phyloP scores from a whole-genome alignment of 495 filamentous ascomycete genomes.

The Bombardia bombarda region DNA sequence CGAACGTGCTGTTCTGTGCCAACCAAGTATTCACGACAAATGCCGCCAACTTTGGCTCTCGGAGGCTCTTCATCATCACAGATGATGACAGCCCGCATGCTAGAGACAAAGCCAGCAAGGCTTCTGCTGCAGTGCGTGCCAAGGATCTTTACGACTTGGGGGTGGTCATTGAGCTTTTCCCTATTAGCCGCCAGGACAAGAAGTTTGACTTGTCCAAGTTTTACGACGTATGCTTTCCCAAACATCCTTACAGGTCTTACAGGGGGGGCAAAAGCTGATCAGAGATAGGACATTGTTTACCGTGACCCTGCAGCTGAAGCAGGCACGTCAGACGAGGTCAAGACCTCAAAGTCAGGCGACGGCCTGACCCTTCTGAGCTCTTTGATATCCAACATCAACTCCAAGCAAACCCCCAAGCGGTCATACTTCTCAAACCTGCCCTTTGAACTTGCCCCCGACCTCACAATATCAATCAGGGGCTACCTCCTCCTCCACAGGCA shows the following conservation, averaged over 20 bases:
- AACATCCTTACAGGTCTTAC: too few relatives aligned
- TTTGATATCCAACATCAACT: constrained; percentile 83
- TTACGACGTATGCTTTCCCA: constrained; percentile 62
- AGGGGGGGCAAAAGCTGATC: too few relatives aligned
- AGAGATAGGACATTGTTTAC: constrained; percentile 82
- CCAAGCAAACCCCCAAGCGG: constrained; percentile 78
- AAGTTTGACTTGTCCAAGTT: constrained; percentile 82
- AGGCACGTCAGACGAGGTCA: constrained; percentile 26
- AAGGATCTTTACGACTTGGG: constrained; percentile 95
- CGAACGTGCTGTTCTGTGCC: constrained; percentile 85
- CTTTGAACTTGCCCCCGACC: constrained; percentile 75
- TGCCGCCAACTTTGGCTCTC: constrained; percentile 86
- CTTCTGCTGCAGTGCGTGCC: constrained; percentile 73
- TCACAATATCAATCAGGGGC: constrained; percentile 85
- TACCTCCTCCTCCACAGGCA: constrained; percentile 85
- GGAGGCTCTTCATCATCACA: constrained; percentile 90
- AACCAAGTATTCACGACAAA: constrained; percentile 96
- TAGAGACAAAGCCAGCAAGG: constrained; percentile 58
- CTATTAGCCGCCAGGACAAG: constrained; percentile 66
- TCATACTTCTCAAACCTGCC: constrained; percentile 78
- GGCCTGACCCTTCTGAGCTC: constrained; percentile 76
- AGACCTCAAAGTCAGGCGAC: constrained; percentile 50
- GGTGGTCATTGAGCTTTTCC: constrained; percentile 88
- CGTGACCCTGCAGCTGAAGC: constrained; percentile 56
- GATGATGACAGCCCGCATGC: constrained; percentile 86